Conservation (phyloP, 768 basidiomycete genomes). For the Clavulina sp. region DNA sequence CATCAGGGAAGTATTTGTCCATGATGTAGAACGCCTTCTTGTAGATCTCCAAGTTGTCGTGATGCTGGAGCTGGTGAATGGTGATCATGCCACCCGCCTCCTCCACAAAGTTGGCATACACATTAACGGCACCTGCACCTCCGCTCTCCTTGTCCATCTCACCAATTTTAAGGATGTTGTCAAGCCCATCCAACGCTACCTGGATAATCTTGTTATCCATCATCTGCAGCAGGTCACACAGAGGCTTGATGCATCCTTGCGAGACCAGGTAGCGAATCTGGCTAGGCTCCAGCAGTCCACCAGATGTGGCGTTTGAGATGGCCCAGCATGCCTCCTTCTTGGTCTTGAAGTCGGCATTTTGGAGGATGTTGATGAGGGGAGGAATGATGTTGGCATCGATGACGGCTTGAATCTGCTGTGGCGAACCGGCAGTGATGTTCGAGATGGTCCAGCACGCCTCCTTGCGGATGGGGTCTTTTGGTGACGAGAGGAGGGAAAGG, state of each 20-base stretch:
- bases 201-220: conserved; percentile 99
- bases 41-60: conserved; percentile 98
- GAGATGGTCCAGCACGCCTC: conserved; percentile 99
- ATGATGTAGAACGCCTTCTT: conserved; percentile 99
- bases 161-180: conserved; percentile 96
- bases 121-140: conserved; percentile 72
- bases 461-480: conserved; percentile 97
- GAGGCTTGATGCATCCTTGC: conserved; percentile 96
- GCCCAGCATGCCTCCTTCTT: conserved; percentile 99
- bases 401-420: conserved; percentile 90
- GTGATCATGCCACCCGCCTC: conserved; percentile 98
- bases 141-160: conserved; percentile 79
- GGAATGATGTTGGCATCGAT: conserved; percentile 98
- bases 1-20: conserved; percentile 97
- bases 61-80: conserved; percentile 97
- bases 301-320: conserved; percentile 96
- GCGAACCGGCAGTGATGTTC: conserved; percentile 93
- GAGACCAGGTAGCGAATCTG: conserved; percentile 96
- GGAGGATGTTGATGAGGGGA: conserved; percentile 94
- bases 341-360: conserved; percentile 97
- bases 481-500: conserved; percentile 79
- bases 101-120: conserved; percentile 88
- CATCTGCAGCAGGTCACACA: conserved; percentile 89
- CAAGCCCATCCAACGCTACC: conserved; percentile 92
- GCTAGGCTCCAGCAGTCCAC: conserved; percentile 68